Conservation (phyloP, 352 stramenopile species). For the Pythium rhizo-oryzae region DNA sequence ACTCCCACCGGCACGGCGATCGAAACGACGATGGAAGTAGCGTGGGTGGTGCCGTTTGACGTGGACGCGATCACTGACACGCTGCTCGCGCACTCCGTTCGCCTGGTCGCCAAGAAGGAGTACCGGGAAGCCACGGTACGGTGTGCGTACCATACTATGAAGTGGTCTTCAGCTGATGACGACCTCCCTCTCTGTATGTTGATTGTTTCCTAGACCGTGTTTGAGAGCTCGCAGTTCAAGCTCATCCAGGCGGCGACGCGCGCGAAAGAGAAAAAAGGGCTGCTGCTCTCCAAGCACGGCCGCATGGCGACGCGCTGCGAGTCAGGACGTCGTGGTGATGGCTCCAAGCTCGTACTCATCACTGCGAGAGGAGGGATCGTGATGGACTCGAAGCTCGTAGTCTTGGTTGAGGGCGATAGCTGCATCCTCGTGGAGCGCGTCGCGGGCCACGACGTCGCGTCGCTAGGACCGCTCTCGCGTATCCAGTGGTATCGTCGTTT, state of each 20-base stretch:
- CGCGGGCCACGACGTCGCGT: background rate
- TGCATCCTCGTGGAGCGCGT: background rate
- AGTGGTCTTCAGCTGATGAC: too few species aligned
- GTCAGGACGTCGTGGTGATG: background rate
- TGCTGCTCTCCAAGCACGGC: background rate
- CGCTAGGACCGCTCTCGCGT: background rate
- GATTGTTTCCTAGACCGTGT: background rate
- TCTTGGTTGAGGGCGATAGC: background rate
- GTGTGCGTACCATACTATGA: too few species aligned
- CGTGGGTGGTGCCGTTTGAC: background rate
- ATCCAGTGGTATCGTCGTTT: background rate
- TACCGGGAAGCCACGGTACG: background rate
- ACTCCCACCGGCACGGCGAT: background rate
- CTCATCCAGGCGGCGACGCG: background rate
- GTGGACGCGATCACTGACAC: background rate
- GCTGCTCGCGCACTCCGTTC: background rate
- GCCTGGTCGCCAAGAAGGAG: background rate
- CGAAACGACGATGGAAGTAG: background rate
- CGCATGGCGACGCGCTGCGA: background rate
- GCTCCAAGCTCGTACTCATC: background rate
- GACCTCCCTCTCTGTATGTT: too few species aligned
- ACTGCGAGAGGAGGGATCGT: background rate
- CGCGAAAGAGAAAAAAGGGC: background rate
- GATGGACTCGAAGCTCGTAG: background rate
- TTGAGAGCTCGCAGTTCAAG: background rate